These are phyloP conservation scores for Fusarium floridanum DNA, from an alignment of 2,329 filamentous ascomycete species.

Conservation along the genomic window DNA sequence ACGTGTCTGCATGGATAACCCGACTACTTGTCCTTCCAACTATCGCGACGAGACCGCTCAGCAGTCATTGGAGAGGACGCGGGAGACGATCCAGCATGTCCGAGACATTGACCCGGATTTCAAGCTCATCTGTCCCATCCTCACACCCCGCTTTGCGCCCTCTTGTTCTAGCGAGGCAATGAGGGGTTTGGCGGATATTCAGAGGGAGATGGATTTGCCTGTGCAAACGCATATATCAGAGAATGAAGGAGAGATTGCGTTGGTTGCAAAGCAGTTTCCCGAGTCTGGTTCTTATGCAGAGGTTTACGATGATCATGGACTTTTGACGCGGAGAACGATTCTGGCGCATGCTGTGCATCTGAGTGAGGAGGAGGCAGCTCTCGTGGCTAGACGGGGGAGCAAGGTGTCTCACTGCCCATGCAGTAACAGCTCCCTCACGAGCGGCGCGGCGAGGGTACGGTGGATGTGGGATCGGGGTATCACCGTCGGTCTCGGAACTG, in stretches of 20 bases:
- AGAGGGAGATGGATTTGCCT: conserved; percentile 71
- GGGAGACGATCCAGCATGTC: conserved; percentile 75
- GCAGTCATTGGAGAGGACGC: conserved; percentile 67
- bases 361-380: conserved; percentile 70
- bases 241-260: conserved; percentile 78
- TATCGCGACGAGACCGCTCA: conserved; percentile 81
- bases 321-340: conserved; percentile 81
- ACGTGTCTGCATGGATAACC: conserved; percentile 92
- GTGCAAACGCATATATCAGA: conserved; percentile 94
- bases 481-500: conserved; percentile 87
- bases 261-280: conserved; percentile 80
- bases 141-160: conserved; percentile 81
- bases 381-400: conserved; percentile 71
- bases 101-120: conserved; percentile 72
- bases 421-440: conserved; percentile 85
- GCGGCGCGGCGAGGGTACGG: conserved; percentile 81
- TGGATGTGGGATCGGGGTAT: conserved; percentile 80
- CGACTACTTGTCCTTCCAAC: conserved; percentile 74
- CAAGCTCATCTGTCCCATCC: conserved; percentile 78
- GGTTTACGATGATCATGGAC: conserved; percentile 80
- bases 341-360: conserved; percentile 90
- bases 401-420: conserved; percentile 90
- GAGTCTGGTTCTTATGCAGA: conserved; percentile 73
- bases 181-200: conserved; percentile 72
- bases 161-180: conserved; percentile 73